phyloP scores from a whole-genome alignment of 2,329 filamentous ascomycete species.

The Calonectria crousiana region DNA sequence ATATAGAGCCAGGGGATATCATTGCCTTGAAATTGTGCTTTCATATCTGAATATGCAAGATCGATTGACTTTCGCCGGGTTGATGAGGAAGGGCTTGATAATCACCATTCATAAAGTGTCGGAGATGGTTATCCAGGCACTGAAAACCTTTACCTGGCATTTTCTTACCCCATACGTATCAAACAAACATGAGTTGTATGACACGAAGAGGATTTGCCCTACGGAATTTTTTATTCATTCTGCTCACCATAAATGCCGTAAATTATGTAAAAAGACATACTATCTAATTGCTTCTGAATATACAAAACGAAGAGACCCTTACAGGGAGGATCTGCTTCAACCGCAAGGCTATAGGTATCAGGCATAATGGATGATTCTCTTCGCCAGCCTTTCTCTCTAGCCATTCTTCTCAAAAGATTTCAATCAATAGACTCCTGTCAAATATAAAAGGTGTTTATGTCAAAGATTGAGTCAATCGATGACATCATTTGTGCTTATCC shows the following conservation, averaged over 20 bases:
- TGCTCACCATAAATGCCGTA: rapidly evolving
- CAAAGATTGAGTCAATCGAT: background rate
- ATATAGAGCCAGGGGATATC: background rate
- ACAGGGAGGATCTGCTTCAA: background rate
- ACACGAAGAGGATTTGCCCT: background rate
- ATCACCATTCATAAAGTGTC: background rate
- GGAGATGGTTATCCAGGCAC: background rate
- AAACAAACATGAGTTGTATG: background rate
- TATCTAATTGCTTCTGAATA: background rate
- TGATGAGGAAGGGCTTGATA: rapidly evolving
- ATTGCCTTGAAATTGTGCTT: background rate
- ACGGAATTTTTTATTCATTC: background rate
- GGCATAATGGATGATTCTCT: background rate
- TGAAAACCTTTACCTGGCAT: background rate
- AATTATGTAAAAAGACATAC: background rate
- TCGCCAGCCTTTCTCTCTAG: background rate
- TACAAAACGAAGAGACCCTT: background rate
- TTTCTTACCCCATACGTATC: background rate
- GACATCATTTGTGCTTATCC: background rate
- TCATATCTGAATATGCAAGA: too few relatives aligned
- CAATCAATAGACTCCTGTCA: background rate
- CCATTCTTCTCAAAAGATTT: background rate
- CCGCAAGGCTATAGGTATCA: background rate
- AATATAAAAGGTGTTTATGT: background rate
- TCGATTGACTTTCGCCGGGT: too few relatives aligned